Evolutionary conservation across 2,329 filamentous ascomycete genomes (phyloP), one percentile per base, ranked within the genome.

Genomic region (Diplocarpon mali): DNA sequence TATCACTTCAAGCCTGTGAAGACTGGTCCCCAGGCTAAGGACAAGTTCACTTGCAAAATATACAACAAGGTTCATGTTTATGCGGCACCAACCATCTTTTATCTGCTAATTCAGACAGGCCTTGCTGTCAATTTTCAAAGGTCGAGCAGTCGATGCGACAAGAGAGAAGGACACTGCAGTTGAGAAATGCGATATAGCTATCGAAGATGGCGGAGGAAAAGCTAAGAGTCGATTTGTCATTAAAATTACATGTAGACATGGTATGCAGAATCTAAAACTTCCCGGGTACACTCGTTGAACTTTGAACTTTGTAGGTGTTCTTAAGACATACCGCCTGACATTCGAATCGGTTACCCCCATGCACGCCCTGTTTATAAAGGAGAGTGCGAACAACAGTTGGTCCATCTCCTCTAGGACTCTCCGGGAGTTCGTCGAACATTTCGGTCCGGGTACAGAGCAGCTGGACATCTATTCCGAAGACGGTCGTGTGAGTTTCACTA

Each of bases 371-470:
- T 90, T 90, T 61, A 77, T 83, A 60, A 74, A 69, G 41, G 71
- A 73, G 27, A 72, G 78, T 44, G 80, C 83, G 1, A 69, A 68
- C 1, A 84, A 87, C 49, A 72, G 73, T 47, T 90, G 85, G 84
- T 73, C 71, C 10, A 85, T 89, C 46, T 77, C 80, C 13, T 80
- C 83, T 2, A 71, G 77, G 47, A 80, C 80, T 0, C 64, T 90
- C 41, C 76, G 81, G 49, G 83, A 88, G 55, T 74, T 87, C 49
- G 80, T 85, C 64, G 85, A 89, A 48, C 84, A 87, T 58, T 89
- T 89, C 57, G 83, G 83, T 0, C 81, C 82, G 1, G 84, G 83
- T 5, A 86, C 85, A 28, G 85, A 90, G 61, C 81, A 88, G 53
- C 72, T 90, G 2, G 85, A 89, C 54, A 81, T 90, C 51, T 83